Conservation (phyloP, 306 rosid species). For the Cicer pinnatifidum region DNA sequence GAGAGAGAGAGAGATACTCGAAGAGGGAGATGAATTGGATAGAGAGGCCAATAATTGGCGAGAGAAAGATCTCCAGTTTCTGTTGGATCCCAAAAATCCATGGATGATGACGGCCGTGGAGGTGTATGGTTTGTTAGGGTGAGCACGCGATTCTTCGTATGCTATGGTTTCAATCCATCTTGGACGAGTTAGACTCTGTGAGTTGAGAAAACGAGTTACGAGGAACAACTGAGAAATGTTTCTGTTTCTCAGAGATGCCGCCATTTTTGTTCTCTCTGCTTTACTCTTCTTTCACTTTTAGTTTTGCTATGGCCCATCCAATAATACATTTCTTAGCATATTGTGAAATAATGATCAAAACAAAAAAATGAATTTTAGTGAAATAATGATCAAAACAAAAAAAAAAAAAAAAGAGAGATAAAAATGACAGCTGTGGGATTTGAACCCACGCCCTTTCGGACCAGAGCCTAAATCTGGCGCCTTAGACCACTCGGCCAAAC, state of each 20-base stretch:
- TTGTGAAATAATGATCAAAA: neutral
- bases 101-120: slow-evolving; percentile 82
- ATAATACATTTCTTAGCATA: no score
- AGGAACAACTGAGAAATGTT: slow-evolving; percentile 32
- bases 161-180: slow-evolving; percentile 66
- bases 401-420: neutral
- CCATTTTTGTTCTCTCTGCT: slow-evolving; percentile 60
- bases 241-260: slow-evolving; percentile 52
- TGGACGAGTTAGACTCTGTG: slow-evolving; percentile 40
- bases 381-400: neutral
- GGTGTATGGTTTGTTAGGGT: slow-evolving; percentile 60
- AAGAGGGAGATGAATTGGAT: slow-evolving; percentile 62
- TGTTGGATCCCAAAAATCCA: slow-evolving; percentile 78
- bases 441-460: slow-evolving; percentile 98
- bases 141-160: slow-evolving; percentile 69
- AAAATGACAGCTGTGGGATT: slow-evolving; percentile 80
- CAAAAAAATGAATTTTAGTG: no score
- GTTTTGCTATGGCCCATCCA: neutral
- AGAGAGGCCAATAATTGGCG: slow-evolving; percentile 65
- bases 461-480: slow-evolving; percentile 99
- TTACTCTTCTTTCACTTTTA: neutral
- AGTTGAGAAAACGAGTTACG: slow-evolving; percentile 56
- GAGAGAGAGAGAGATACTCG: slow-evolving; percentile 51
- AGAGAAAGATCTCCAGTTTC: slow-evolving; percentile 90
- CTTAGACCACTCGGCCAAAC: slow-evolving; percentile 98